Percentiles rank a stretch among this genome's conserved stretches.
Conservation (phyloP, 768 basidiomycete species). For the Termitomyces sp. region DNA sequence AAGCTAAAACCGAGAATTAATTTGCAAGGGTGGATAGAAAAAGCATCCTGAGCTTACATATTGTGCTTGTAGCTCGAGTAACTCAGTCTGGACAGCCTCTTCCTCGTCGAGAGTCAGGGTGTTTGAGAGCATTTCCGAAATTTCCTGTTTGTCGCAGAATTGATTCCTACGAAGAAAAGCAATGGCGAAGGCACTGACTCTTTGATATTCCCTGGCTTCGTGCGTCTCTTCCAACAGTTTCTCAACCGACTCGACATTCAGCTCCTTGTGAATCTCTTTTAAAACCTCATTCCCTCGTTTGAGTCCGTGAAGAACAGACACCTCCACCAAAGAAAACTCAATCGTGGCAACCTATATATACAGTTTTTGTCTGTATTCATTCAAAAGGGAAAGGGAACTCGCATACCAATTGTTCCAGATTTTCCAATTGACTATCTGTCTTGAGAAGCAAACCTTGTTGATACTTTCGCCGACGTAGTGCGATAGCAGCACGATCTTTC, state of each 20-base stretch:
- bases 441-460: conserved; percentile 82
- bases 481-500: conserved; percentile 83
- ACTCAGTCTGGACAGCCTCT: conserved; percentile 85
- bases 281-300: conserved; percentile 92
- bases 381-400: background rate
- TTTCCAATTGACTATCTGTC: conserved; percentile 88
- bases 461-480: conserved; percentile 88
- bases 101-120: conserved; percentile 86
- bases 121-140: conserved; percentile 80
- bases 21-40: background rate
- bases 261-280: conserved; percentile 90
- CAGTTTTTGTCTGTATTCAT: background rate
- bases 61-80: conserved; percentile 61
- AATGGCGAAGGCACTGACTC: conserved; percentile 34
- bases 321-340: conserved; percentile 92
- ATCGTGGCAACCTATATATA: conserved; percentile 83
- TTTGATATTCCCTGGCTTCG: conserved; percentile 90
- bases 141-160: conserved; percentile 58
- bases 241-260: conserved; percentile 92
- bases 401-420: conserved; percentile 80
- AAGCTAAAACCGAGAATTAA: conserved; percentile 20
- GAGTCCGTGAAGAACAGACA: conserved; percentile 87
- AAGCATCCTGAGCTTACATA: conserved; percentile 34
- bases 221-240: conserved; percentile 87
- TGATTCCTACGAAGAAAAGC: background rate